phyloP scores from a whole-genome alignment of 2,329 filamentous ascomycete species.

The Fusarium sambucinum region DNA sequence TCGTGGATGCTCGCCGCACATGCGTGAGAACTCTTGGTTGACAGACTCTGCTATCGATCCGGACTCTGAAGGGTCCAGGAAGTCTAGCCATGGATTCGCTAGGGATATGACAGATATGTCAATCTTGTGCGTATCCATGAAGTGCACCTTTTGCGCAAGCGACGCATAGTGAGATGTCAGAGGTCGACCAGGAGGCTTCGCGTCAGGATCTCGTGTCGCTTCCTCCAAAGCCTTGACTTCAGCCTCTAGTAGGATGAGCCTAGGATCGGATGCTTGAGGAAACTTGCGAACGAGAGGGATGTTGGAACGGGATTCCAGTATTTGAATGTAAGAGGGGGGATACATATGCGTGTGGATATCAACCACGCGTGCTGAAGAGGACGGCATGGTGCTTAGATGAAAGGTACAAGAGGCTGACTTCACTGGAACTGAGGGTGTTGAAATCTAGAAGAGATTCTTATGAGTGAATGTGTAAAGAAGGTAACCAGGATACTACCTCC shows the following conservation, averaged over 20 bases:
- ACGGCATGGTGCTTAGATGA: slow-evolving; percentile 49
- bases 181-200: slow-evolving; percentile 78
- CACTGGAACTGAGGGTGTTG: background rate
- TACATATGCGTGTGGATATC: slow-evolving; percentile 80
- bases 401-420: background rate
- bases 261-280: slow-evolving; percentile 65
- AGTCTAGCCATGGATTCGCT: slow-evolving; percentile 95
- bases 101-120: slow-evolving; percentile 87
- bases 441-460: background rate
- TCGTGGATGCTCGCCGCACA: slow-evolving; percentile 75
- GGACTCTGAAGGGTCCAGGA: slow-evolving; percentile 73
- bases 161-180: slow-evolving; percentile 87
- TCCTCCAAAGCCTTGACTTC: slow-evolving; percentile 62
- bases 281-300: slow-evolving; percentile 81
- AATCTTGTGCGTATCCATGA: slow-evolving; percentile 89
- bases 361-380: slow-evolving; percentile 60
- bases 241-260: slow-evolving; percentile 73
- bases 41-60: slow-evolving; percentile 72
- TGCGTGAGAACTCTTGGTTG: slow-evolving; percentile 81
- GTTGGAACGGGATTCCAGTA: slow-evolving; percentile 68
- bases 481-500: background rate
- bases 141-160: slow-evolving; percentile 81
- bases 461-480: slow-evolving; percentile 7
- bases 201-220: slow-evolving; percentile 65
- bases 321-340: slow-evolving; percentile 71